Percentiles rank a stretch among this genome's conserved stretches.
Evolutionary conservation across 352 stramenopile genomes (phyloP).

Genomic region (Globisporangium cylindrosporum): DNA sequence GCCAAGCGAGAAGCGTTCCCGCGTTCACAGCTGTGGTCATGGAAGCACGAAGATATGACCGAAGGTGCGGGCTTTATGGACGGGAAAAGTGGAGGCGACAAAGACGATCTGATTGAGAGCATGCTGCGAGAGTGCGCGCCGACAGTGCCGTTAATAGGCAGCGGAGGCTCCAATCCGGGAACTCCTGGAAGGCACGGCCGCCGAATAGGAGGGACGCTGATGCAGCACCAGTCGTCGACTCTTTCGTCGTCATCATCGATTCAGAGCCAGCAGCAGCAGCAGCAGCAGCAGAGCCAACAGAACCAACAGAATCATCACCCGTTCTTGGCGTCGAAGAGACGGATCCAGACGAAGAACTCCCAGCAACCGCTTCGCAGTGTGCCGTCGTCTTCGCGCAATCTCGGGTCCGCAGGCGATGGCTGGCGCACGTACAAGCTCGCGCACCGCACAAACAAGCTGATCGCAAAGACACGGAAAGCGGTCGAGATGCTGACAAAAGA

Average conservation of each 20-base stretch:
- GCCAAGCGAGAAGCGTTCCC: constrained; percentile 42
- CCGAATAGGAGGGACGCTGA: constrained; percentile 9
- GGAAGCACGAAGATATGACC: constrained; percentile 25
- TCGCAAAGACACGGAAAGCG: constrained; percentile 55
- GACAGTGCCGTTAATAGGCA: constrained; percentile 11
- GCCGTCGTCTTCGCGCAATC: constrained; percentile 6
- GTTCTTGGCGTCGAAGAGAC: constrained; percentile 9
- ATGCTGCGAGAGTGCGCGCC: constrained; percentile 54
- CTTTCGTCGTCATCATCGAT: background rate
- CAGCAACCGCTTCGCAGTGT: constrained; percentile 3
- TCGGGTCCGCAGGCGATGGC: constrained; percentile 21
- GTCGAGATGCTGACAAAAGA: constrained; percentile 31
- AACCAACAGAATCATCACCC: constrained; percentile 7
- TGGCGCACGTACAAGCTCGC: constrained; percentile 67
- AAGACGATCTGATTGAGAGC: constrained; percentile 49
- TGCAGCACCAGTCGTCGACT: constrained; percentile 5
- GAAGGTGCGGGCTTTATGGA: background rate
- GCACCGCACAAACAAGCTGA: constrained; percentile 55
- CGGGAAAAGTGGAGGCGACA: background rate
- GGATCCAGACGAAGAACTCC: constrained; percentile 17
- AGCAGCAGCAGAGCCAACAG: background rate
- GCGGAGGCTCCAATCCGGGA: constrained; percentile 7
- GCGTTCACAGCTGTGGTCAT: constrained; percentile 58
- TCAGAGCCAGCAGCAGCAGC: constrained; percentile 6
- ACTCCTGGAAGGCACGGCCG: constrained; percentile 3